phyloP scores from a whole-genome alignment of 495 filamentous ascomycete species.

The Neurospora sp. region DNA sequence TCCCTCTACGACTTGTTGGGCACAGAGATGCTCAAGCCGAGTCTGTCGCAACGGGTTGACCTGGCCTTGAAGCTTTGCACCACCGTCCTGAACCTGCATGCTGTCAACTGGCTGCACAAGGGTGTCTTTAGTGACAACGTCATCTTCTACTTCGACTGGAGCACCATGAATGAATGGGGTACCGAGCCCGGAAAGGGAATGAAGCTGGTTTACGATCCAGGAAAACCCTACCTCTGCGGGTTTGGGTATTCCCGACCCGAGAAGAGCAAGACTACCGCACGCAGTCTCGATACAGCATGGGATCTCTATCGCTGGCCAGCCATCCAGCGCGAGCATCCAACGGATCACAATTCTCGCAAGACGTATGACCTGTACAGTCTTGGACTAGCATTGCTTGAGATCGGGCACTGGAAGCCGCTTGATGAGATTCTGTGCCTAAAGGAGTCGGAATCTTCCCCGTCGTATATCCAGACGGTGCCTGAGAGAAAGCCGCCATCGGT shows the following conservation, averaged over 20 bases:
- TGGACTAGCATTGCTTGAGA: constrained; percentile 40
- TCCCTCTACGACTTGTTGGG: too few species aligned
- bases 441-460: too few species aligned
- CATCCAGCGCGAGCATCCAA: constrained; percentile 18
- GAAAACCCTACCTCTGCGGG: constrained; percentile 13
- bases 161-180: too few species aligned
- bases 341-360: constrained; percentile 28
- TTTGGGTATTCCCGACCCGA: constrained; percentile 24
- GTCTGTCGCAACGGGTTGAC: constrained; percentile 4
- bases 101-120: constrained; percentile 51
- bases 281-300: constrained; percentile 19
- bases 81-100: constrained; percentile 32
- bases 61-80: constrained; percentile 17
- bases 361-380: constrained; percentile 43
- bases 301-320: constrained; percentile 24
- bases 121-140: constrained; percentile 43
- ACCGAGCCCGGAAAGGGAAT: neutral
- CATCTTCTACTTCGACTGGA: constrained; percentile 37
- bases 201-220: neutral
- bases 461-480: too few species aligned
- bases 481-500: constrained; percentile 5
- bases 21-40: too few species aligned
- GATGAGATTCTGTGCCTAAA: constrained; percentile 21
- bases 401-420: constrained; percentile 42
- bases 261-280: constrained; percentile 13